Conservation (phyloP, 305 asterid genomes). For the Rubia peregrina region DNA sequence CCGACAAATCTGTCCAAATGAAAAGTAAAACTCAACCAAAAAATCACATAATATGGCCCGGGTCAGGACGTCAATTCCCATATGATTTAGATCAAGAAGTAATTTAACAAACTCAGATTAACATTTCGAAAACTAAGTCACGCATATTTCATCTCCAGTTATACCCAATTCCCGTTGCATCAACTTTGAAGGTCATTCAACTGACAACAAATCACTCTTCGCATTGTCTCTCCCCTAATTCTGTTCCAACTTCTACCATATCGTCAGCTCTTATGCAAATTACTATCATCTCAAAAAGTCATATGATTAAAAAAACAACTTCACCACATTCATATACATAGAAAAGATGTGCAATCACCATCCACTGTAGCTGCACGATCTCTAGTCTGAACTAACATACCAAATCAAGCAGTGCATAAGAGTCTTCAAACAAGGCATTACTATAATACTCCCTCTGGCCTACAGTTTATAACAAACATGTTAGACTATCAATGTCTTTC, state of each 20-base stretch:
- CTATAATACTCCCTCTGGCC: not conserved
- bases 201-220: not conserved
- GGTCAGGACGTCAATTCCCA: not conserved
- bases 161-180: not conserved
- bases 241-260: not conserved
- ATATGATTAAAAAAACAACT: not conserved
- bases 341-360: not conserved
- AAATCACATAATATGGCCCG: not conserved
- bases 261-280: not conserved
- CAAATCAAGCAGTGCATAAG: not conserved
- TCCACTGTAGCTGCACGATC: not conserved
- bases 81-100: not conserved
- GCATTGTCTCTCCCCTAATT: not conserved
- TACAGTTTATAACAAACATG: not conserved
- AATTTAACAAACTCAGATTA: not conserved
- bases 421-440: not conserved
- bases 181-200: conserved; percentile 3
- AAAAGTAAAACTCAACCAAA: not conserved
- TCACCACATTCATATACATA: not conserved
- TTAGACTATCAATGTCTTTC: not conserved
- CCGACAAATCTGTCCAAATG: not conserved
- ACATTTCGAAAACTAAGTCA: not conserved
- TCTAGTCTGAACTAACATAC: not conserved
- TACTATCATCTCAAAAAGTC: not conserved
- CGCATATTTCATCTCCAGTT: not conserved